Base-by-base conservation (phyloP, 176 grass and related monocot species). In the Zizania latifolia region DNA sequence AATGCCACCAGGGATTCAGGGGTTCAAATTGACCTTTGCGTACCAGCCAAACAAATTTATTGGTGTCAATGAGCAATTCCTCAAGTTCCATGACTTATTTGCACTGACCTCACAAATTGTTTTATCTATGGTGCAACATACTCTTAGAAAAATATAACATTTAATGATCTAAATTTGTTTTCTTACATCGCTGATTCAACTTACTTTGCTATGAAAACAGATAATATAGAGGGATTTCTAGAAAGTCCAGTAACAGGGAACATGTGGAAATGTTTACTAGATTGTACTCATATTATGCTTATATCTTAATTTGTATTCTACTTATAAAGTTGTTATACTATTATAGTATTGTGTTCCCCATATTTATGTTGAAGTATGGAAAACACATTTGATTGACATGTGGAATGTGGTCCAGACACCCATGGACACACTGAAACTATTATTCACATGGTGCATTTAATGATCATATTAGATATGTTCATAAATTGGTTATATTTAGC, bases 81-180 rank as follows among this genome's bases (percentile, higher is more conserved):
- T 16, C 14, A 0, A 45, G 14, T 45, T 11, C 43, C 43, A n/a
- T n/a, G n/a, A n/a, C 43, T 45, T 40, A 14, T 5, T 15, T 45
- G 43, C 43, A 16, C 43, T 45, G 14, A 43, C 14, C 43, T 45
- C 14, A 45, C 43, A 45, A 4, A 12, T 45, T 45, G 40, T 45
- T 45, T 12, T n/a, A n/a, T n/a, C n/a, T 45, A 45, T 16, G 2
- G 14, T 45, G 43, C 13, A 43, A 43, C 40, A 14, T 43, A 45
- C 43, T 45, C 43, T 50, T 36, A 50, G 30, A 44, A 46, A 26
- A n/a, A 77, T 12, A 46, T 32, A 50, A 48, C 33, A 28, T 36
- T 14, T 31, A 65, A 4, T 19, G 10, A 29, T 84, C 34, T 65
- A 32, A 64, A 28, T 65, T 64, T 72, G 50, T 45, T 84, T 58